Conservation (phyloP, 148 eudicot species). For the Camellia granthamiana region DNA sequence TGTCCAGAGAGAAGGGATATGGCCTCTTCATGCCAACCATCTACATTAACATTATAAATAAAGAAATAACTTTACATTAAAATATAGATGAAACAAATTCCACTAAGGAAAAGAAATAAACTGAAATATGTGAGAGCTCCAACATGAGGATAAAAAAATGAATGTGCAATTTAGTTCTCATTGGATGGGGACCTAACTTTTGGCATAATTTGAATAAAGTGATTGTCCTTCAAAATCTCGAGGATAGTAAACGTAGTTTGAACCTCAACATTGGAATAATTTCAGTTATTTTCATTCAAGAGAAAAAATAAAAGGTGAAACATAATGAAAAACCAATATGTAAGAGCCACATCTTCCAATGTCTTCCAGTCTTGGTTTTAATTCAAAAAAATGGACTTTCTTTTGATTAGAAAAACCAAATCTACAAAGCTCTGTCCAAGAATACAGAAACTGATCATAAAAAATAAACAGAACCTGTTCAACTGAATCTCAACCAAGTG, state of each 20-base stretch:
- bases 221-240: too few relatives aligned
- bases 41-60: conserved; percentile 33
- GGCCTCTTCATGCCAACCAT: conserved; percentile 61
- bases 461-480: neutral
- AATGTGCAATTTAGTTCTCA: too few relatives aligned
- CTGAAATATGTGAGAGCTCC: neutral
- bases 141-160: too few relatives aligned
- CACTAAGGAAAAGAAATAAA: neutral
- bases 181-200: too few relatives aligned
- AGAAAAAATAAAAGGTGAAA: neutral
- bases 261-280: neutral
- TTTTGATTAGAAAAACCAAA: neutral
- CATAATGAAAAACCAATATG: neutral
- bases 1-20: conserved; percentile 48
- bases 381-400: neutral
- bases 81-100: too few relatives aligned
- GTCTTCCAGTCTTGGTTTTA: neutral
- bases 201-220: too few relatives aligned
- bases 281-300: neutral
- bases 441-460: neutral
- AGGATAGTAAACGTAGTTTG: too few relatives aligned
- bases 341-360: conserved; percentile 7
- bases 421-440: neutral
- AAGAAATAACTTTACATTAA: neutral
- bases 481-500: neutral